These are phyloP conservation scores for Monosporascus sp. DNA, from an alignment of 2,329 filamentous ascomycete species.

Conservation along the genomic window DNA sequence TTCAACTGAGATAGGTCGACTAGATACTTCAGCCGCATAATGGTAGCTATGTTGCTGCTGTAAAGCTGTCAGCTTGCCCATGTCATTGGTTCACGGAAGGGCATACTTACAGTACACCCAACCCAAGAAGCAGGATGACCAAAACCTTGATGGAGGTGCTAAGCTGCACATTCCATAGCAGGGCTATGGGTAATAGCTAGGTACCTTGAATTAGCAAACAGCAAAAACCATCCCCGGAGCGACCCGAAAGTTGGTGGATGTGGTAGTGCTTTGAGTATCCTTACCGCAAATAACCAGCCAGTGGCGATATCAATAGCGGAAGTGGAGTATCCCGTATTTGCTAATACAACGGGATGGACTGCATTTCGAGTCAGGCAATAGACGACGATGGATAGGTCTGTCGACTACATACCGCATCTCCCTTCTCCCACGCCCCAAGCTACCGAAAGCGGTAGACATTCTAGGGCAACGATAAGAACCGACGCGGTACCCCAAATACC, in stretches of 20 bases:
- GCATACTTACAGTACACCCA: constrained; percentile 6
- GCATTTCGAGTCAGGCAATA: constrained; percentile 3
- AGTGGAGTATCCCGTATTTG: constrained; percentile 14
- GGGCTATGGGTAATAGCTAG: constrained; percentile 5
- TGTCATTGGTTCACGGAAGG: too few species aligned
- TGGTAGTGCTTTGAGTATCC: too few species aligned
- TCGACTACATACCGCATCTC: constrained; percentile 1
- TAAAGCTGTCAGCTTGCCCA: too few species aligned
- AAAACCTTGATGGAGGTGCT: constrained; percentile 10
- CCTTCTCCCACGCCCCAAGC: constrained; percentile 13
- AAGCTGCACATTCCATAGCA: constrained; percentile 12
- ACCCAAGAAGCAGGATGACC: constrained; percentile 11
- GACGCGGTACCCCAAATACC: constrained; percentile 13
- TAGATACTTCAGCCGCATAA: constrained; percentile 14
- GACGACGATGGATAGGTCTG: too few species aligned
- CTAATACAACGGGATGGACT: constrained; percentile 3
- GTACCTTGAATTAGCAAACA: too few species aligned
- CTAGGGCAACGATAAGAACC: constrained; percentile 11
- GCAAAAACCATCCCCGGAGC: too few species aligned
- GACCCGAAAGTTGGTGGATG: too few species aligned
- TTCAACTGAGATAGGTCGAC: constrained; percentile 10
- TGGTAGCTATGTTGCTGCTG: constrained; percentile 11
- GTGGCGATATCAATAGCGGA: constrained; percentile 16
- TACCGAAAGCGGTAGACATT: constrained; percentile 11
- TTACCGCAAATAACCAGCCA: constrained; percentile 11